Evolutionary conservation across 1,284 basidiomycete genomes (phyloP).

Genomic region (Afroboletus lepidellus): DNA sequence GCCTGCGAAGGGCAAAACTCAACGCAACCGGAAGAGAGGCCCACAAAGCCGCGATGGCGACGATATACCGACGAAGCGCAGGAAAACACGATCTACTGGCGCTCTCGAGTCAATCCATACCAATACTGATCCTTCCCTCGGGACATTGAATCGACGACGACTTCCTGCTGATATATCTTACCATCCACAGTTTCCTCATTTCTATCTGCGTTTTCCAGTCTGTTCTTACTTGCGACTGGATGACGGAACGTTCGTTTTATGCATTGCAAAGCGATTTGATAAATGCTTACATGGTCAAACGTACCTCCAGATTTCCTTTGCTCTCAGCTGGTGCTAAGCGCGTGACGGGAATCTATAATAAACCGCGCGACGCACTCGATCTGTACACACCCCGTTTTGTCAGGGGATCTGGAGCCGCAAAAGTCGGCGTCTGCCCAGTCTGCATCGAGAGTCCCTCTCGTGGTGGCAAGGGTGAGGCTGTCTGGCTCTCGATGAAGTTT

Average conservation of each 20-base stretch:
- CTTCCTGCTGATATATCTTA: constrained; percentile 49
- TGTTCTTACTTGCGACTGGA: constrained; percentile 47
- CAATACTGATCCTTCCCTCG: constrained; percentile 1
- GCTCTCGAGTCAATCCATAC: neutral
- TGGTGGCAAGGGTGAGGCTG: constrained; percentile 60
- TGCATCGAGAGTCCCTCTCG: constrained; percentile 61
- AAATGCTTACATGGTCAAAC: constrained; percentile 3
- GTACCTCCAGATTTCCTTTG: constrained; percentile 30
- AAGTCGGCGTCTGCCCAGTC: constrained; percentile 76
- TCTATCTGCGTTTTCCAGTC: constrained; percentile 66
- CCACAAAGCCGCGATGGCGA: constrained; percentile 9
- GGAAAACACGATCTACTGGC: constrained; percentile 5
- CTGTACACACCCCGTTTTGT: constrained; percentile 79
- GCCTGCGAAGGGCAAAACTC: constrained; percentile 19
- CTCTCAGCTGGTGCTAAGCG: constrained; percentile 37
- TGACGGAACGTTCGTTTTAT: constrained; percentile 31
- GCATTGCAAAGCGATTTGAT: neutral
- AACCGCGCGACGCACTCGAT: constrained; percentile 55
- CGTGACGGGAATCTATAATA: constrained; percentile 55
- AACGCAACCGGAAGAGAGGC: constrained; percentile 21
- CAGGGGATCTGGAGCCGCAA: constrained; percentile 63
- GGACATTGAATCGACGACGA: constrained; percentile 35
- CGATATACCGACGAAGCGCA: constrained; percentile 12
- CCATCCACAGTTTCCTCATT: constrained; percentile 48
- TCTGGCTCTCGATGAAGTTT: constrained; percentile 78